Conservation (phyloP, 345 rosid species). For the Lepidium sativum region DNA sequence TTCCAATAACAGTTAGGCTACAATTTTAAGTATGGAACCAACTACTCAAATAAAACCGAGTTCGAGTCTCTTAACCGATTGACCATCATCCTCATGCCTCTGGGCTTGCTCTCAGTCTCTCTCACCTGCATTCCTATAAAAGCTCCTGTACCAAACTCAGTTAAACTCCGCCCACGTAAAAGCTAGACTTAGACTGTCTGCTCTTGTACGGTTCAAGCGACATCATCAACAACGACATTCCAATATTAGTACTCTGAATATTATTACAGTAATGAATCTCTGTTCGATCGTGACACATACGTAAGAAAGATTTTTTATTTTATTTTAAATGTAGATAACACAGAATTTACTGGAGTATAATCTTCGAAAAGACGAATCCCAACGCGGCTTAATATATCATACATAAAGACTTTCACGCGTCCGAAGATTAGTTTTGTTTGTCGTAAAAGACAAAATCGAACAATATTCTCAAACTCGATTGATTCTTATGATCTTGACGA, state of each 20-base stretch:
- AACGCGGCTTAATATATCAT: neutral
- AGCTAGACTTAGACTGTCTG: neutral
- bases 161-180: neutral
- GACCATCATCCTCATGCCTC: neutral
- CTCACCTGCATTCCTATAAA: neutral
- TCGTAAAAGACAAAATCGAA: neutral
- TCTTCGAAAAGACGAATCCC: neutral
- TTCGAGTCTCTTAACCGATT: neutral
- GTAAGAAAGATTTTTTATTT: too few relatives aligned
- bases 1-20: neutral
- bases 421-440: neutral
- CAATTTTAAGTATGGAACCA: neutral
- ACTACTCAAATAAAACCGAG: neutral
- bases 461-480: too few relatives aligned
- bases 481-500: too few relatives aligned
- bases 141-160: neutral
- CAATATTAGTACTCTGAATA: neutral
- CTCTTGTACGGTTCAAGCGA: neutral
- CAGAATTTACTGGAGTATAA: neutral
- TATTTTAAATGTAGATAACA: too few relatives aligned
- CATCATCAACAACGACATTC: neutral
- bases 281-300: neutral
- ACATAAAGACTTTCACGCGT: neutral
- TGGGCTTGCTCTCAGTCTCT: neutral
- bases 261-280: neutral